Evolutionary conservation across 148 eudicot genomes (phyloP).

Genomic region (Diospyros lotus): DNA sequence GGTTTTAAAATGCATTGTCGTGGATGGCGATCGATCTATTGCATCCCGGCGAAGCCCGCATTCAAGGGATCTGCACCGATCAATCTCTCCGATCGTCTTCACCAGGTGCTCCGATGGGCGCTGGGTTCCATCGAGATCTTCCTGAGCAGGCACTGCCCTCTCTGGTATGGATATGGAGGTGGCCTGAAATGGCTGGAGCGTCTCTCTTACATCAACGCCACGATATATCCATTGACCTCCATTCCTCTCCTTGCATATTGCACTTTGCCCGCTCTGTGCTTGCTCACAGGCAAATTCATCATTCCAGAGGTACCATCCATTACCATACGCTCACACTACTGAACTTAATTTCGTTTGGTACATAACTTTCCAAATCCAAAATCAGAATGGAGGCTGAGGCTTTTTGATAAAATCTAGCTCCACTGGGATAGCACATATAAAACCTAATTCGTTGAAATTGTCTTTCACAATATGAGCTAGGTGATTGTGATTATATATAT

Average conservation of each 20-base stretch:
- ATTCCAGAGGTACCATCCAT: constrained; percentile 22
- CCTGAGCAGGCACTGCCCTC: constrained; percentile 27
- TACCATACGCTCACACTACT: no score
- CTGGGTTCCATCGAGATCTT: constrained; percentile 30
- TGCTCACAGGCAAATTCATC: constrained; percentile 29
- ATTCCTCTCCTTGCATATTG: constrained; percentile 30
- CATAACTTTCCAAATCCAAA: no score
- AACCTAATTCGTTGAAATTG: neutral
- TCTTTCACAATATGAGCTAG: no score
- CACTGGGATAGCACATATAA: neutral
- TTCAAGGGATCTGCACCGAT: constrained; percentile 33
- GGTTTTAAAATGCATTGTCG: constrained; percentile 34
- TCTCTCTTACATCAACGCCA: constrained; percentile 24
- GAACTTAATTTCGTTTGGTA: no score
- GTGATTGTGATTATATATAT: no score
- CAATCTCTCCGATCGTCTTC: constrained; percentile 29
- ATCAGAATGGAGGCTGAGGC: neutral
- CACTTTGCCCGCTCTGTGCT: constrained; percentile 29
- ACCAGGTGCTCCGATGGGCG: constrained; percentile 31
- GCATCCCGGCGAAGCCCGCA: constrained; percentile 29
- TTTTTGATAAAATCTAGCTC: neutral
- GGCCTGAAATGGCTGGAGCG: constrained; percentile 27
- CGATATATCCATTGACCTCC: constrained; percentile 25
- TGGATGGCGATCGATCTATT: constrained; percentile 31
- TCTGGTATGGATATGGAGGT: constrained; percentile 31